Evolutionary conservation across 179 eudicot genomes (phyloP), one percentile per base, ranked within the genome.

Genomic region (Patellifolia procumbens): DNA sequence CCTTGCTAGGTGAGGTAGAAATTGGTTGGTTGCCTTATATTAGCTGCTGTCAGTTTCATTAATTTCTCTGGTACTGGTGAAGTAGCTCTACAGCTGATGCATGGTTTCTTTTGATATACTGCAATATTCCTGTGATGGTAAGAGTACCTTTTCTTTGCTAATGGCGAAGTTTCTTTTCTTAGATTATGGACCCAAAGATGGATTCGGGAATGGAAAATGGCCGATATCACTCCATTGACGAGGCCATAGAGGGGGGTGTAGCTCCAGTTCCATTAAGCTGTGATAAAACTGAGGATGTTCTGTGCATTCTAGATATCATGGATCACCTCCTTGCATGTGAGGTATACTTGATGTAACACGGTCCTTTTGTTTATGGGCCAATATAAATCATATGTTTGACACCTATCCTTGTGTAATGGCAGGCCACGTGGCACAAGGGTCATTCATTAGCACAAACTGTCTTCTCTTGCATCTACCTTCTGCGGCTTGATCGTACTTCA

Each of bases 121-220:
- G 8, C 8, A 28, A 16, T 12, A 9, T 4, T 17, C 24, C 46
- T 72, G 5, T 34, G 60, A 16, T 69, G 5, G 15, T 35, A 39
- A 49, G 20, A 16, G 43, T 5, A 7, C 10, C 32, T 20, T 65
- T 58, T 3, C 31, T 52, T 53, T 61, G 28, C 70, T 81, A 37
- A 77, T 22, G 17, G 22, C 26, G 16, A n/a, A 37, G 26, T 61
- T 80, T 5, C 34, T 73, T 39, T 53, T 37, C 73, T 70, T 81
- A 95, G 99, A 95, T 95, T 82, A 95, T 93, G 99, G 99, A 95
- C 82, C 99, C 99, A 42, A 95, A 95, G 90, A 90, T 95, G 99
- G 99, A 95, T 86, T 95, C 99, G 39, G 99, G 99, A 49, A 91
- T 95, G 81, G 97, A 89, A 66, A 84, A 79, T 68, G 87, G 87